Conservation (phyloP, 441 rosid genomes). For the Pelargonium citronellum region DNA sequence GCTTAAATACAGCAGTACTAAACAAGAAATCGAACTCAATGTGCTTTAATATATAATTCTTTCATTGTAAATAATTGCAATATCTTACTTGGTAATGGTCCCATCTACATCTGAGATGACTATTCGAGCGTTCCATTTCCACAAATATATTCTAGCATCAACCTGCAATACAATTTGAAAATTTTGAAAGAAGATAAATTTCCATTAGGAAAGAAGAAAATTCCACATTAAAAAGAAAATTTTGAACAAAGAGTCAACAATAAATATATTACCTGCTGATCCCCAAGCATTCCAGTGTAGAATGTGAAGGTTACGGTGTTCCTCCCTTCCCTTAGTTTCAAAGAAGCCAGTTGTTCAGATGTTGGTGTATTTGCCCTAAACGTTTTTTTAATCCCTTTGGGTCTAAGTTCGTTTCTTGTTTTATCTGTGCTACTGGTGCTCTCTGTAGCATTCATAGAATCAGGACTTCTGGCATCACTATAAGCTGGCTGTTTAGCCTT, state of each 20-base stretch:
- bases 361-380: slow-evolving; percentile 61
- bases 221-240: slow-evolving; percentile 1
- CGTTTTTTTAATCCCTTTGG: slow-evolving; percentile 44
- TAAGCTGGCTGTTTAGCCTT: slow-evolving; percentile 27
- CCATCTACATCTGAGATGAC: slow-evolving; percentile 98
- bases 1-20: too few species aligned
- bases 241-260: slow-evolving; percentile 13
- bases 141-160: slow-evolving; percentile 82
- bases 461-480: slow-evolving; percentile 25
- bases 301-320: slow-evolving; percentile 74
- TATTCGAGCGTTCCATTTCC: slow-evolving; percentile 91
- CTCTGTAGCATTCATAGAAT: slow-evolving; percentile 33
- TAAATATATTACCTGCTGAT: slow-evolving; percentile 56
- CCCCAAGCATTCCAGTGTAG: slow-evolving; percentile 84
- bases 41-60: background rate
- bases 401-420: slow-evolving; percentile 29
- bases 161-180: slow-evolving; percentile 44
- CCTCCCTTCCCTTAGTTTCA: slow-evolving; percentile 75
- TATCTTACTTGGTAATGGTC: slow-evolving; percentile 74
- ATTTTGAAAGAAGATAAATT: slow-evolving; percentile 6
- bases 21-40: slow-evolving; percentile 4
- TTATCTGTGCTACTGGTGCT: slow-evolving; percentile 18
- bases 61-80: slow-evolving; percentile 14
- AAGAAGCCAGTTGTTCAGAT: slow-evolving; percentile 77
- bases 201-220: slow-evolving; percentile 3